Base-by-base conservation (phyloP, 2,329 filamentous ascomycete species). In the Byssochlamys sp. region DNA sequence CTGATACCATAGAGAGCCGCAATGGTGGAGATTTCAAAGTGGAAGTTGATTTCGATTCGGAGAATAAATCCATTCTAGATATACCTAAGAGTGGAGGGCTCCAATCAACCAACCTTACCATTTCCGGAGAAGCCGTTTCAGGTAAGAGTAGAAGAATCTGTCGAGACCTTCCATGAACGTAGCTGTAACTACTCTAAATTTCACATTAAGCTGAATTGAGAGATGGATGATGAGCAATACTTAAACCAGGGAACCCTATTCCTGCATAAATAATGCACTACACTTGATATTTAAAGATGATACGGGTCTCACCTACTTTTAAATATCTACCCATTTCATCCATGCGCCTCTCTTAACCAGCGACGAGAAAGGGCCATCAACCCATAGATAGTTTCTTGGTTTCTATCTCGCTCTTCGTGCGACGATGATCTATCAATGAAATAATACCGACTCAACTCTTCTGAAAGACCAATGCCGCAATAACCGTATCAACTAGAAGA, bases 271-370 rank as follows among this genome's bases (percentile, higher is more conserved):
- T 19, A 19, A 19, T 19, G 19, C 19, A 19, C 19, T 19, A 19
- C 19, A 19, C 19, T 19, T 19, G 19, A 19, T 19, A 1, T 19
- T 19, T 19, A 19, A 19, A 19, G 19, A 19, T 19, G 1, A 19
- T 19, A 1, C 19, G 19, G 19, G 19, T 19, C 19, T 19, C 19
- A 19, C 19, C 19, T 19, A 19, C 19, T 19, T 19, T 19, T 19
- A 19, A 19, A 29, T 24, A 31, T n/a, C 4, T 55, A 58, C 56
- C 11, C 35, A 52, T 29, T 48, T 31, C 54, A 25, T 29, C 48
- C 54, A 48, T 51, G 49, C 48, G 35, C 55, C 10, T 25, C 53
- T 58, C 53, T 55, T 49, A 25, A 58, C 35, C 25, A 58, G 19
- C 19, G 19, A 52, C 11, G 48, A 45, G 27, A 39, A 55, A 24